These are phyloP conservation scores for Penicillium samsonianum DNA, from an alignment of 495 filamentous ascomycete species.

Conservation along the genomic window DNA sequence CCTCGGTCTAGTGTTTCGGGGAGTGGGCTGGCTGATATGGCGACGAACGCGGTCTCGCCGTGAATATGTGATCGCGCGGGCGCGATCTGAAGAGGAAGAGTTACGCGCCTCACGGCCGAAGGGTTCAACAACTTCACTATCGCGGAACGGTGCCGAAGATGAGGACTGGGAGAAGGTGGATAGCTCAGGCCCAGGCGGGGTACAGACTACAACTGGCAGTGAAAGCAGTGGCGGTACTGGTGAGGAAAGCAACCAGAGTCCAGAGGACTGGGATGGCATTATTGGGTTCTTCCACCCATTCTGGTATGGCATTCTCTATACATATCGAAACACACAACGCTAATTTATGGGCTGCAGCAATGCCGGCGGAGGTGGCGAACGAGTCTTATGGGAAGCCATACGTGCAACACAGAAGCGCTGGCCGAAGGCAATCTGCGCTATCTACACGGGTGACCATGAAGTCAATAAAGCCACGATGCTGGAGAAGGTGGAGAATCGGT, in stretches of 20 bases:
- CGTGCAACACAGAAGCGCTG: constrained; percentile 86
- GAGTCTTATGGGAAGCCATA: constrained; percentile 95
- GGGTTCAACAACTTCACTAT: constrained; percentile 20
- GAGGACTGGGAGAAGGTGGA: constrained; percentile 79
- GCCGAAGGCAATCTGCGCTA: constrained; percentile 82
- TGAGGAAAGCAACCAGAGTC: constrained; percentile 1
- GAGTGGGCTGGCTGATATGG: constrained; percentile 65
- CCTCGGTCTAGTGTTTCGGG: constrained; percentile 42
- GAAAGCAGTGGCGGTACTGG: constrained; percentile 29
- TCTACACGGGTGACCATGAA: constrained; percentile 94
- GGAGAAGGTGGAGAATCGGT: constrained; percentile 77
- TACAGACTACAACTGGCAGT: constrained; percentile 50
- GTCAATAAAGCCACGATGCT: constrained; percentile 78
- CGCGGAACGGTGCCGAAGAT: constrained; percentile 48
- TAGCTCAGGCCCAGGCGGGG: constrained; percentile 49
- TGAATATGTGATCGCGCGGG: constrained; percentile 60
- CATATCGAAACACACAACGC: background rate
- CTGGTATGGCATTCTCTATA: constrained; percentile 56
- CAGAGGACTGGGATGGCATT: constrained; percentile 71
- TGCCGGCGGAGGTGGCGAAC: constrained; percentile 92
- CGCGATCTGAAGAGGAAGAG: constrained; percentile 60
- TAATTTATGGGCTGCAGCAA: constrained; percentile 57
- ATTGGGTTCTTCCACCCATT: constrained; percentile 98
- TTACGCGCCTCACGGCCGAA: constrained; percentile 43
- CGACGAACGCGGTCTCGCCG: constrained; percentile 65